Evolutionary conservation across 768 basidiomycete genomes (phyloP), one percentile per base, ranked within the genome.

Genomic region (Arthromyces matolae): DNA sequence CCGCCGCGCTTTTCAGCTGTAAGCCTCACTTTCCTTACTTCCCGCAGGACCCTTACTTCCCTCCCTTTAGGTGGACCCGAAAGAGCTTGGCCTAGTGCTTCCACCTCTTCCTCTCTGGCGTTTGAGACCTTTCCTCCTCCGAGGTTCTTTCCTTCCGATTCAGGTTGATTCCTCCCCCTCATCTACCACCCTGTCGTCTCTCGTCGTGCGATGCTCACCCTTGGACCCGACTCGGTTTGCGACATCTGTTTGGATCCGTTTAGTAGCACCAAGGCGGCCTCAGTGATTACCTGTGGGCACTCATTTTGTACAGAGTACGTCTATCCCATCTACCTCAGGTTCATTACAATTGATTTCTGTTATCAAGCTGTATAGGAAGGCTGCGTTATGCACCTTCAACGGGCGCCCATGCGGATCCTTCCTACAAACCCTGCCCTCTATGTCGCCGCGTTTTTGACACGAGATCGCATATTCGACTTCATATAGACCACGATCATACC

Each of bases 241-340:
- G 86, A 89, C 67, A 77, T 89, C 59, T 89, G 87, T 67, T 73
- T 83, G 55, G 86, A 89, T 55, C 64, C 67, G 25, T 88, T 83
- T 41, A 62, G 62, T 44, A 77, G 77, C 41, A 55, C 54, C 37
- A 81, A 78, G 60, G 71, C 75, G 7, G 85, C 86, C 42, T 79
- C 82, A 58, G 75, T 79, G 40, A 84, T 88, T 56, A 50, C 72
- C 39, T 89, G 87, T 51, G 87, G 87, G 14, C 86, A 89, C 61
- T 77, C 81, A 47, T 86, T 86, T 65, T 89, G 83, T 57, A 65
- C 67, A 52, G 64, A 61, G 70, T 72, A 45, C 46, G 74, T 70
- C 22, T 10, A n/a, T 6, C 31, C n/a, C 34, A 36, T 6, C 39
- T n/a, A 31, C 12, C 35, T 2, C 24, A 37, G 27, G 45, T 42